Evolutionary conservation across 2,329 filamentous ascomycete genomes (phyloP), one percentile per base, ranked within the genome.

Genomic region (Ceratocystis huliohia): DNA sequence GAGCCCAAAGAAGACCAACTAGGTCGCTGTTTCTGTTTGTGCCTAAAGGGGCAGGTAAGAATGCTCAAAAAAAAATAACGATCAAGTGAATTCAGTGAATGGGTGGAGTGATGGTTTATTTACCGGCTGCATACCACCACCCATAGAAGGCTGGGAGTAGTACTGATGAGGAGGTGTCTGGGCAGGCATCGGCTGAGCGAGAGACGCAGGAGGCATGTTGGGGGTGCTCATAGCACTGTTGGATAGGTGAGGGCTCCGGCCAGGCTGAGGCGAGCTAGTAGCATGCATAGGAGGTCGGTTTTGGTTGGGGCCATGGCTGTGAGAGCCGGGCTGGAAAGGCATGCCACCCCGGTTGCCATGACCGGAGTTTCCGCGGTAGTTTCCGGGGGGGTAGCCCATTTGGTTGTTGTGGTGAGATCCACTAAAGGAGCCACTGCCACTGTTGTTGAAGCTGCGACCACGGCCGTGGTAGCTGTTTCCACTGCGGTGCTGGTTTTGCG

Each of bases 181-280:
- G 76, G 89, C 88, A 62, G 88, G 82, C 75, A 91, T 86, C 66
- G 73, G 74, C 30, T 65, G 66, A 68, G 77, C 76, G 73, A 83
- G 83, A 69, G 80, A 81, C 63, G 82, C 82, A 53, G 81, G 78
- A 66, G 74, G 82, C 85, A 86, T 86, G 78, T 88, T 84, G 69
- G 89, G 86, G 37, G 87, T 88, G 69, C 82, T 82, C 67, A 87
- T 86, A 71, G 88, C 81, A 45, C 85, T 84, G 66, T 82, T 82
- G 33, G 84, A 77, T 66, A 88, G 78, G 41, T 86, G 85, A 69
- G 88, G 83, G 78, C 88, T 88, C 73, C 82, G 81, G 65, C 79
- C 76, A 70, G 86, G 82, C 72, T 87, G 84, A 46, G 86, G 87
- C 50, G 86, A 88, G 77, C 86, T 86, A 53, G 82, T 80, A 70